Evolutionary conservation across 2,329 filamentous ascomycete genomes (phyloP), one percentile per base, ranked within the genome.

Genomic region (Aureobasidium musti): DNA sequence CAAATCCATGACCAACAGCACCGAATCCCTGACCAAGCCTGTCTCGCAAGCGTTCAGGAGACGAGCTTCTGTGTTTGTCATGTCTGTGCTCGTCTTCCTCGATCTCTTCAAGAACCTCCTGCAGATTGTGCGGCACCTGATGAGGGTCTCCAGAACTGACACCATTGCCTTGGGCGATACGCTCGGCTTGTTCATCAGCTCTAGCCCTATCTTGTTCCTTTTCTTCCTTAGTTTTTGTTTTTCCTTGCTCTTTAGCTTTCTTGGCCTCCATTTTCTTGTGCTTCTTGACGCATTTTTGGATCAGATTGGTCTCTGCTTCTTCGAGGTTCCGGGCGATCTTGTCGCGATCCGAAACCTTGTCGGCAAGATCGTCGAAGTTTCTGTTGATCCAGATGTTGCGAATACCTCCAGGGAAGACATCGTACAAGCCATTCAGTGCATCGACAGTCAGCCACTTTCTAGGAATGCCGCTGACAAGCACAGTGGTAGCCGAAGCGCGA

Each of bases 361-460:
- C 89, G 54, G 91, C 84, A 13, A 99, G 84, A 10, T 89, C 84
- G 50, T 93, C 91, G 71, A 92, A 89, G 74, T 99, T 91, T 68
- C 94, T 87, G 68, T 97, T 99, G 72, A 99, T 88, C 93, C 94
- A 99, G 54, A 99, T 91, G 71, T 98, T 98, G 68, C 91, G 87
- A 74, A 99, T 89, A 35, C 95, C 95, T 23, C 95, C 95, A 0
- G 95, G 95, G 72, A 97, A 98, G 1, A 98, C 93, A 75, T 99
- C 95, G 73, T 96, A 99, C 0, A 99, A 82, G 0, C 89, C 90
- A 67, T 87, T 85, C 5, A 99, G 83, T 0, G 91, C 91, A 52
- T 96, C 88, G 57, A 91, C 86, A 2, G 86, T 92, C 8, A 96
- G 86, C 95, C 95, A 99, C 74, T 96, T 96, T 47, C 85, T 82